Conservation (phyloP, 202 grass and related monocot genomes). For the Brachypodium distachyon region DNA sequence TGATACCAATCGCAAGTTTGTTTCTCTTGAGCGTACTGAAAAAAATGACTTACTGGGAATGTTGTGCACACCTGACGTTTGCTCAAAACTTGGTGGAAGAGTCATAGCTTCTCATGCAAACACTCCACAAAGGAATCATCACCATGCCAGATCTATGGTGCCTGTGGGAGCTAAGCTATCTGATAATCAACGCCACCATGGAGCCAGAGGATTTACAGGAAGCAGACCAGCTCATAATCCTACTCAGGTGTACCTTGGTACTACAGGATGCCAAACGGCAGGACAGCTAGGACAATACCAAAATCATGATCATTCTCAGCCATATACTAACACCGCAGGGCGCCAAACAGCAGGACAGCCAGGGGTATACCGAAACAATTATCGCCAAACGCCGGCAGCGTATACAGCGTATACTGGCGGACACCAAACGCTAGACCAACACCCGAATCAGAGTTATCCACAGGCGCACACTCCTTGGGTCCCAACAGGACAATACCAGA, state of each 20-base stretch:
- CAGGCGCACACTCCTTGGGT: not conserved
- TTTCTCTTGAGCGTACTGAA: slow-evolving; percentile 15
- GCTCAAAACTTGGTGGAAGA: slow-evolving; percentile 36
- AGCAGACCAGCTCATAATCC: slow-evolving; percentile 15
- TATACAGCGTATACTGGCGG: not conserved
- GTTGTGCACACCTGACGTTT: slow-evolving; percentile 50
- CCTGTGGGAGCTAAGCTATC: not conserved
- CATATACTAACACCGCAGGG: not conserved
- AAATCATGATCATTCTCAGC: not conserved
- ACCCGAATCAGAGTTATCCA: slow-evolving; percentile 5
- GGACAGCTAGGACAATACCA: not conserved
- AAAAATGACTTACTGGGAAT: slow-evolving; percentile 36
- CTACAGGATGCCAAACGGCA: not conserved
- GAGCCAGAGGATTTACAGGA: slow-evolving; percentile 4
- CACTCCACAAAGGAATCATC: slow-evolving; percentile 13
- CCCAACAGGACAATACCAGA: slow-evolving; percentile 4
- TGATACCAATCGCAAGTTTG: slow-evolving; percentile 29
- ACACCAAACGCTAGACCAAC: not conserved
- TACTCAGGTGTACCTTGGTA: not conserved
- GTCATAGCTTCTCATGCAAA: not conserved
- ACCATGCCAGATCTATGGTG: not conserved
- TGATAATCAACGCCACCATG: not conserved
- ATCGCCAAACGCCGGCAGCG: not conserved
- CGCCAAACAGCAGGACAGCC: not conserved
- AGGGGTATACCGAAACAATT: not conserved